Conservation (phyloP, 2,329 filamentous ascomycete species). For the Hortaea sp. region DNA sequence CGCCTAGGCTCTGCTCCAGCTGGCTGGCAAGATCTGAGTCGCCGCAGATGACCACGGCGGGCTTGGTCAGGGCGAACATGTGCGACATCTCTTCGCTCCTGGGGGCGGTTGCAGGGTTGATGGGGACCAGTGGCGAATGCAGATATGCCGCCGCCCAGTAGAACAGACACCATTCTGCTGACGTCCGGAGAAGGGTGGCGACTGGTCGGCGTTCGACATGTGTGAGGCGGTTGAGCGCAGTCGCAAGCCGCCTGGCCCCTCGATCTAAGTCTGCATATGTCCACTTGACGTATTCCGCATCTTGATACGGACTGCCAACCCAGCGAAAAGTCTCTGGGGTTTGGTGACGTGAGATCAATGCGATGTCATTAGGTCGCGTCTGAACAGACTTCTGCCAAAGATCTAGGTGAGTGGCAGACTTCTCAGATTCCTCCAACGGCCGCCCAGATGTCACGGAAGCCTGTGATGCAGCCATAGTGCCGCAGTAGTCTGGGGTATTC, state of each 20-base stretch:
- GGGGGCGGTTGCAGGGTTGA: slow-evolving; percentile 22
- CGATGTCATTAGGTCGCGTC: slow-evolving; percentile 19
- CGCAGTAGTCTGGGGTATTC: not conserved
- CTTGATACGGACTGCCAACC: slow-evolving; percentile 19
- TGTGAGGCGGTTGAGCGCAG: slow-evolving; percentile 19
- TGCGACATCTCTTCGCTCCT: slow-evolving; percentile 22
- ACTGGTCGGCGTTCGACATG: slow-evolving; percentile 23
- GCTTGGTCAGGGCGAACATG: slow-evolving; percentile 21
- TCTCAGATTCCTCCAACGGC: slow-evolving; percentile 11
- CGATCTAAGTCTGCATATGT: slow-evolving; percentile 23
- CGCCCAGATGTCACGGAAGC: slow-evolving; percentile 19
- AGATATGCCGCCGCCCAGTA: slow-evolving; percentile 25
- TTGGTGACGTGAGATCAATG: slow-evolving; percentile 22
- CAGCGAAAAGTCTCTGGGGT: slow-evolving; percentile 19
- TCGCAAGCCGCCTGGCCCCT: slow-evolving; percentile 21
- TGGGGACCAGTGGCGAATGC: slow-evolving; percentile 22
- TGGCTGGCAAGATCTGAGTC: slow-evolving; percentile 19
- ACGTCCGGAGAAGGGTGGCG: slow-evolving; percentile 22
- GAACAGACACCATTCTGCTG: slow-evolving; percentile 25
- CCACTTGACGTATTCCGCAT: slow-evolving; percentile 21
- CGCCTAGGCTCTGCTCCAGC: slow-evolving; percentile 18
- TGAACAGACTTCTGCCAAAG: slow-evolving; percentile 23
- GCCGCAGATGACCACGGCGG: slow-evolving; percentile 17
- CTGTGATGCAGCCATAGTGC: not conserved
- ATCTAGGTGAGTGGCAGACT: slow-evolving; percentile 19